Base-by-base conservation (phyloP, 1,139 yeast species). In the Geotrichum bryndzae region DNA sequence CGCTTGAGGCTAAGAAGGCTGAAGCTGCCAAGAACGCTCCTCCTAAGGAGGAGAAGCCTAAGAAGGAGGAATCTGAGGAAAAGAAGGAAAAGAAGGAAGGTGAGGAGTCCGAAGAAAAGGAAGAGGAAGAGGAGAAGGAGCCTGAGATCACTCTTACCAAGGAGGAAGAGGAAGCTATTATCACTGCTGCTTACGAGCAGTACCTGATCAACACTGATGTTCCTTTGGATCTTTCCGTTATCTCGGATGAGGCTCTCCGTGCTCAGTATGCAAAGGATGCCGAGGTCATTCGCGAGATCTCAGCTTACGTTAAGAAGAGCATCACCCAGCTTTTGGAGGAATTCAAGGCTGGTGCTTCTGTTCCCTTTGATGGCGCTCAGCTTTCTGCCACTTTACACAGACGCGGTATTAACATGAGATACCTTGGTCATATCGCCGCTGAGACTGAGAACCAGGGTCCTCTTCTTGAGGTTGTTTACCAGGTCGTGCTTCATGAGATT, bases 391-490 rank as follows among this genome's bases (percentile, higher is more conserved):
- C 81, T 61, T 76, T 94, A 75, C 99, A 94, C 75, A 83, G 83
- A 68, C 79, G 80, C 60, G 99, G 99, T 79, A 87, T 94, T 72
- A 92, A 90, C 74, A 73, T 92, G 78, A 87, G 99, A 76, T 92
- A 94, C 72, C 80, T 94, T 69, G 97, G 97, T 53, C 59, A 59
- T 1, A 54, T 65, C 23, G 68, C 68, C 11, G 27, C n/a, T 13
- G 38, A 23, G 15, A 48, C 45, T 51, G 58, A 41, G 22, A 27
- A 41, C 8, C 56, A 57, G 31, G 60, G 60, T 23, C 25, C 60
- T 13, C 25, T 35, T 29, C 56, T 57, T 15, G 41, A 53, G 18
- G 56, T 53, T 22, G 53, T 52, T 23, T 75, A 80, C 65, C 71
- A 70, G 18, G 73, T 88, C 59, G 73, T 85, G 29, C 76, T 82